Evolutionary conservation across 2,329 filamentous ascomycete genomes (phyloP), one percentile per base, ranked within the genome.

Genomic region (Sclerotiophoma versabilis): DNA sequence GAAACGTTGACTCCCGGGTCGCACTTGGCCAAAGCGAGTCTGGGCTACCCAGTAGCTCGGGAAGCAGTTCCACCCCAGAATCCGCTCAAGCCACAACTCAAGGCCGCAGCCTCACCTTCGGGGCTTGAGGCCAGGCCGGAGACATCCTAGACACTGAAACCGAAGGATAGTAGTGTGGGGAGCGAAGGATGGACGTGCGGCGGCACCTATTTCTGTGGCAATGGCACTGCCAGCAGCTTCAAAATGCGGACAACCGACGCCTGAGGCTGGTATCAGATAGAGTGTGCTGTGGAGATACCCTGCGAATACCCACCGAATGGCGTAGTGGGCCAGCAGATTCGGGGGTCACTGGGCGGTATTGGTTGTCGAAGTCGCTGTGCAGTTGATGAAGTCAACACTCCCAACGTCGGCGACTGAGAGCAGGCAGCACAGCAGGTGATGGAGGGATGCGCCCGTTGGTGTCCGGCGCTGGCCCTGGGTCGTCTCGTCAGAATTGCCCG

Each of bases 1-100:
- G 65, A 63, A 57, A 32, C 30, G 54, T 38, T 44, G 54, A 54
- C 42, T 55, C 37, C 59, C 65, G 64, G 65, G 48, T 51, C 43
- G 54, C 58, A 49, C 62, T 64, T 58, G 58, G 23, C 52, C 52
- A 1, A 9, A 27, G 19, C 3, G 1, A 17, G 37, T 22, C 34
- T 49, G 23, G 25, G 14, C 17, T 29, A 45, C 45, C 51, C 51
- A 49, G 39, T 45, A 38, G 27, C 33, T 46, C 39, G 51, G 51
- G 34, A 45, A 36, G 22, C 39, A 41, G 15, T 41, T 30, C 34
- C 51, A 41, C 51, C 45, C 39, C 39, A 54, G 51, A 34, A 54
- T 54, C 45, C 45, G 46, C 45, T 19, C 45, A 49, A 54, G 51
- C 51, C 51, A 54, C 51, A 49, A n/a, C 41, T 39, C 45, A 45